Evolutionary conservation across 495 filamentous ascomycete genomes (phyloP).

Genomic region (Geoglossum glabrum): DNA sequence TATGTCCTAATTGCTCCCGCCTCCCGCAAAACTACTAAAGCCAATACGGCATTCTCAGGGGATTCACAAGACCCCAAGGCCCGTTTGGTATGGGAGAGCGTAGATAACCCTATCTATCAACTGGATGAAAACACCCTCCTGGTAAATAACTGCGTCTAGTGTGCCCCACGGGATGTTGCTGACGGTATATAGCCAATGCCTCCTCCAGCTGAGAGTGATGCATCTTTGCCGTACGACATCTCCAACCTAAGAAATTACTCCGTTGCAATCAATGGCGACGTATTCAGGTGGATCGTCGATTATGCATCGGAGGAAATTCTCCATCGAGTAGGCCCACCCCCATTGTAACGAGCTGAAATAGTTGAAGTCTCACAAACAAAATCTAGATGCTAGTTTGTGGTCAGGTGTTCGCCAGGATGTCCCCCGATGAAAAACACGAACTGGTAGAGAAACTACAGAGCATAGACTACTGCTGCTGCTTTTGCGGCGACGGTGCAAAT

Average conservation of each 20-base stretch:
- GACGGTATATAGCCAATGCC: constrained; percentile 37
- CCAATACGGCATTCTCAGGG: constrained; percentile 18
- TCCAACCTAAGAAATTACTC: constrained; percentile 63
- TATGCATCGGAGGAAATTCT: constrained; percentile 61
- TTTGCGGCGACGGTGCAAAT: constrained; percentile 96
- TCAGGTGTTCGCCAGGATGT: constrained; percentile 96
- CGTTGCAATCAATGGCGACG: constrained; percentile 74
- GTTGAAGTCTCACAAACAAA: not conserved
- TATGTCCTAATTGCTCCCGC: constrained; percentile 11
- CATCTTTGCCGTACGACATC: constrained; percentile 69
- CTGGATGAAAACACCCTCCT: constrained; percentile 61
- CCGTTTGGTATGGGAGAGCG: constrained; percentile 71
- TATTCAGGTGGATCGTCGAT: constrained; percentile 92
- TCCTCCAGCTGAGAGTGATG: constrained; percentile 44
- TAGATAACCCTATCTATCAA: constrained; percentile 56
- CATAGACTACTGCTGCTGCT: constrained; percentile 87
- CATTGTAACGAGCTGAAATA: not conserved
- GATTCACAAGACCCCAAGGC: constrained; percentile 45
- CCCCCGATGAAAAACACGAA: constrained; percentile 96
- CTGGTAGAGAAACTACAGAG: constrained; percentile 92
- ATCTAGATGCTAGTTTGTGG: constrained; percentile 66
- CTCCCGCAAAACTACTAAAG: not conserved
- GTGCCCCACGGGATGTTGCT: not conserved
- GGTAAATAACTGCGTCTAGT: constrained; percentile 22
- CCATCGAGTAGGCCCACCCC: constrained; percentile 31